Evolutionary conservation across 371 early-diverging fungal genomes (phyloP).

Genomic region (Actinomucor elegans): DNA sequence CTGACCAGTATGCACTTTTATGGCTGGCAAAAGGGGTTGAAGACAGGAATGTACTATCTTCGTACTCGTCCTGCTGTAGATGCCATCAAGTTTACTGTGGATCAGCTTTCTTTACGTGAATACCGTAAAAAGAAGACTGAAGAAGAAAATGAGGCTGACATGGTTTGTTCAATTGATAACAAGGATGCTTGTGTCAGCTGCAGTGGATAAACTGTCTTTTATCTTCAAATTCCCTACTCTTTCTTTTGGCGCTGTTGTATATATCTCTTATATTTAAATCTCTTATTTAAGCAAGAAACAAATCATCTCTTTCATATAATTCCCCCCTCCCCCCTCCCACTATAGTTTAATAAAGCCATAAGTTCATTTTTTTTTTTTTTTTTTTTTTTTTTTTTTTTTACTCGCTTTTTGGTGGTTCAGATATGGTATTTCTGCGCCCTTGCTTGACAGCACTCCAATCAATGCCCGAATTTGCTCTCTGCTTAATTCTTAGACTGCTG

Average conservation of each 20-base stretch:
- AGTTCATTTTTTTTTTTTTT: too few species aligned
- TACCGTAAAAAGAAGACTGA: slow-evolving; percentile 26
- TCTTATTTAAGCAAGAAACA: too few species aligned
- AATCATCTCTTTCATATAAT: not conserved
- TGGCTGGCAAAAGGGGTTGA: slow-evolving; percentile 96
- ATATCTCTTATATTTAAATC: slow-evolving; percentile 1
- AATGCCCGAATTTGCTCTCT: slow-evolving; percentile 32
- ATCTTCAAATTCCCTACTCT: not conserved
- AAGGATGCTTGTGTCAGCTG: slow-evolving; percentile 92
- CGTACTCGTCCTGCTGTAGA: slow-evolving; percentile 96
- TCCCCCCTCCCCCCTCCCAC: too few species aligned
- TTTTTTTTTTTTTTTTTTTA: not conserved
- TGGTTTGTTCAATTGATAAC: slow-evolving; percentile 89
- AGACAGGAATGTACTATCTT: slow-evolving; percentile 99
- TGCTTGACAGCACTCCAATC: slow-evolving; percentile 39
- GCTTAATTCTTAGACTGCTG: slow-evolving; percentile 25
- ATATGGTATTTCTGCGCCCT: slow-evolving; percentile 32
- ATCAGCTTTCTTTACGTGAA: slow-evolving; percentile 44
- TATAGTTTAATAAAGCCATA: too few species aligned
- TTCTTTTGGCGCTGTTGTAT: not conserved
- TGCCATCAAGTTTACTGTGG: slow-evolving; percentile 85
- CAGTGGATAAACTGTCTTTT: slow-evolving; percentile 58
- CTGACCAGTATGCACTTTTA: slow-evolving; percentile 99
- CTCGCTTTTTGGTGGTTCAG: not conserved
- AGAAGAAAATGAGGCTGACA: slow-evolving; percentile 46